Evolutionary conservation across 192 early-diverging fungal genomes (phyloP).

Genomic region (Gigaspora rosea): DNA sequence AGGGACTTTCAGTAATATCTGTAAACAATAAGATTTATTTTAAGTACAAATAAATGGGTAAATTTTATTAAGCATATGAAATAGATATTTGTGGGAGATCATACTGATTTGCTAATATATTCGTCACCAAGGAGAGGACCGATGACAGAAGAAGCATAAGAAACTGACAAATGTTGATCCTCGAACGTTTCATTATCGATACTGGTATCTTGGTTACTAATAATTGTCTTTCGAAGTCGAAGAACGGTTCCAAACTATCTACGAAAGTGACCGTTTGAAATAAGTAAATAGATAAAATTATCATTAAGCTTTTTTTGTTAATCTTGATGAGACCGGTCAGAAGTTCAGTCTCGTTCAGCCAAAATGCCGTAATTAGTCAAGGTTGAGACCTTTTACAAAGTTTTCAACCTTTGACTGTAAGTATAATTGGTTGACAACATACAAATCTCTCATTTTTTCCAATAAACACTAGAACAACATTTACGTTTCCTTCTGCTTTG

Average conservation of each 20-base stretch:
- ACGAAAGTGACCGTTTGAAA: too few species aligned
- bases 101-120: background rate
- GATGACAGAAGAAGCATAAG: background rate
- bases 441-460: conserved; percentile 47
- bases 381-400: too few species aligned
- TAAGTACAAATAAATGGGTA: too few species aligned
- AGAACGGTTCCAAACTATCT: conserved; percentile 36
- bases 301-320: conserved; percentile 19
- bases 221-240: conserved; percentile 40
- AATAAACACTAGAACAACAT: conserved; percentile 61
- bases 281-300: conserved; percentile 6
- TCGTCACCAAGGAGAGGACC: conserved; percentile 10
- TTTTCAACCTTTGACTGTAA: too few species aligned
- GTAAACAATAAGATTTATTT: background rate
- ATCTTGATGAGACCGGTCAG: background rate
- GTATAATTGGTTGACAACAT: too few species aligned
- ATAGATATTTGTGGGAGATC: background rate
- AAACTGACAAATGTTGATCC: background rate
- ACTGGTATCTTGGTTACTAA: background rate
- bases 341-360: too few species aligned
- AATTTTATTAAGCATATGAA: background rate
- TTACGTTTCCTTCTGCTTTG: conserved; percentile 75
- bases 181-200: background rate
- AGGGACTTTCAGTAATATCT: conserved; percentile 40
- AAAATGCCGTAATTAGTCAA: too few species aligned